A percentile compares a stretch with the other conserved stretches of the same genome.
Conservation (phyloP, 768 basidiomycete species). For the Cantharellus cinnabarinus region DNA sequence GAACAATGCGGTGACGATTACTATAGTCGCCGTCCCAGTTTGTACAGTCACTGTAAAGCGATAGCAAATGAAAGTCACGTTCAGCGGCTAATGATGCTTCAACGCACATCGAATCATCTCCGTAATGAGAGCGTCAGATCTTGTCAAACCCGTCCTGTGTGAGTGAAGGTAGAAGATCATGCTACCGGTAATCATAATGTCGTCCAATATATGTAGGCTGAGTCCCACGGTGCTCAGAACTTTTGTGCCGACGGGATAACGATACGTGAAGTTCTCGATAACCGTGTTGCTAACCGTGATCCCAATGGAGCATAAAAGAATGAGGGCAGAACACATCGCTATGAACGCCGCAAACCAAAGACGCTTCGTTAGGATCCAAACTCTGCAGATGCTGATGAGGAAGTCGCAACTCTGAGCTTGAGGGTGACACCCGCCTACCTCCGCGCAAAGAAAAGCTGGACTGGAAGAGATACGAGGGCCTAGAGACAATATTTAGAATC, state of each 20-base stretch:
- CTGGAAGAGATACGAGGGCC: background rate
- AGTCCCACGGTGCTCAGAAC: background rate
- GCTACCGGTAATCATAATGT: background rate
- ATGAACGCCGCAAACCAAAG: background rate
- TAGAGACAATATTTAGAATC: background rate
- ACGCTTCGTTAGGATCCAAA: background rate
- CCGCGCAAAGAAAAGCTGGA: background rate
- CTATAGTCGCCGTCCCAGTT: background rate
- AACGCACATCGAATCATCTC: background rate
- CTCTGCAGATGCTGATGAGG: background rate
- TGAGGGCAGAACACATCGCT: background rate
- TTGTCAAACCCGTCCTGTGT: background rate
- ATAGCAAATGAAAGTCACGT: background rate
- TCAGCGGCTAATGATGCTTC: background rate
- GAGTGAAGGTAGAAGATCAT: background rate
- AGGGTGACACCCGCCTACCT: background rate
- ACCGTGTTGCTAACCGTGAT: background rate
- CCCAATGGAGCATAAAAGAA: background rate
- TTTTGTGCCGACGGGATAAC: background rate
- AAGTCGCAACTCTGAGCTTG: background rate
- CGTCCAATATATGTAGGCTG: background rate
- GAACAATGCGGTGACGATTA: background rate
- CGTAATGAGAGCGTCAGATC: background rate
- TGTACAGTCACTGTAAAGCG: background rate
- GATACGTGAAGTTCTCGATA: background rate